Evolutionary conservation across 441 rosid species (phyloP), one percentile per base, ranked within the genome.

Genomic region (Pelargonium fulgidum): DNA sequence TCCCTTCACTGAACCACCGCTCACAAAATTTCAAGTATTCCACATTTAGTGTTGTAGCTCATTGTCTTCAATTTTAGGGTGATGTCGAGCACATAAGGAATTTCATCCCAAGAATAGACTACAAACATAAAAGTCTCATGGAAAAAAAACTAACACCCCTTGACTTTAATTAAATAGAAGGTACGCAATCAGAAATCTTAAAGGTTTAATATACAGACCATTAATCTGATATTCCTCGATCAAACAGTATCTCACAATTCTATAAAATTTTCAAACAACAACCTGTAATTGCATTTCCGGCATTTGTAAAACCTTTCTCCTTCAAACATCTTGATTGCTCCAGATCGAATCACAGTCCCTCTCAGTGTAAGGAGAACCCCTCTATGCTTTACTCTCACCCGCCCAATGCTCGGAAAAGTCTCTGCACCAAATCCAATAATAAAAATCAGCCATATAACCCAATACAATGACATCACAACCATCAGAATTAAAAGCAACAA

Each of bases 271-370:
- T 9, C 44, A n/a, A 61, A 22, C 16, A 20, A 24, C 45, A 65
- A 92, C 98, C 76, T 81, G 70, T 82, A 85, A 77, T 89, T 89
- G 86, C 98, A 94, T 85, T 84, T 94, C 62, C 85, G 82, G 74
- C 99, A 94, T 59, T 78, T 83, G 69, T 82, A 94, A 83, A 86
- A 84, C 85, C 96, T 82, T 79, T 85, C 89, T 65, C 97, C 99
- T 75, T 94, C 99, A 54, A 85, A 92, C 99, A 92, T 91, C 84
- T 90, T 94, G 64, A 83, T 81, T 66, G 92, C 87, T 63, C 96
- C 99, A 1, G 97, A 91, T 56, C 98, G 81, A 72, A 89, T 94
- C 26, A 94, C 90, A 0, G 96, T 94, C 64, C 99, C 99, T 71
- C 86, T 94, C 65, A 94, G 83, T 22, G 91, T 92, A 54, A 94